phyloP scores from a whole-genome alignment of 164 flowering plant species.

The Magnolia changhungtana region DNA sequence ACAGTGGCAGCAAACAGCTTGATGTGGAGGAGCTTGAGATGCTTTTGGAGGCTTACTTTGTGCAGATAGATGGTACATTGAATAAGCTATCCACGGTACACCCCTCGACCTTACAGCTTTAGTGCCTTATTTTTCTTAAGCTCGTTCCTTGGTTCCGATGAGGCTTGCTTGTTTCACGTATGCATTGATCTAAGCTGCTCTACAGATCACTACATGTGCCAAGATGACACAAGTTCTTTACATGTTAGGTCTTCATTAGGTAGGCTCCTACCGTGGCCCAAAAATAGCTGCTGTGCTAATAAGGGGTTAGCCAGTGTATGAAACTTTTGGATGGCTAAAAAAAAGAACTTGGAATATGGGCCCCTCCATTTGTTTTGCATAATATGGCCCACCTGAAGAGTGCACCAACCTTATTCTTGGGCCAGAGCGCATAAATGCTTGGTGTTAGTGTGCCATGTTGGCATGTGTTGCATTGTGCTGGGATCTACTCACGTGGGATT shows the following conservation, averaged over 20 bases:
- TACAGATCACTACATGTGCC: neutral
- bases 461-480: neutral
- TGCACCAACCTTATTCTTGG: neutral
- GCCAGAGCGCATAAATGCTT: neutral
- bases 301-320: too few species aligned
- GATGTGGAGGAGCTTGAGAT: constrained; percentile 96
- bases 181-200: neutral
- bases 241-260: neutral
- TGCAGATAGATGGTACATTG: constrained; percentile 88
- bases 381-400: neutral
- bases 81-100: constrained; percentile 85
- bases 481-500: neutral
- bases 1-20: constrained; percentile 62
- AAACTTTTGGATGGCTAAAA: neutral
- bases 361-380: neutral
- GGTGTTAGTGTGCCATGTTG: neutral
- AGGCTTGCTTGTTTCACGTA: neutral
- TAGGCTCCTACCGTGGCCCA: neutral
- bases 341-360: neutral
- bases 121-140: neutral
- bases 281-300: neutral
- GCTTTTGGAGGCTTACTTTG: constrained; percentile 97
- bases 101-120: neutral
- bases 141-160: neutral
- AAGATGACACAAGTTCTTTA: neutral